Base-by-base conservation (phyloP, 345 rosid species). In the Theobroma cacao region DNA sequence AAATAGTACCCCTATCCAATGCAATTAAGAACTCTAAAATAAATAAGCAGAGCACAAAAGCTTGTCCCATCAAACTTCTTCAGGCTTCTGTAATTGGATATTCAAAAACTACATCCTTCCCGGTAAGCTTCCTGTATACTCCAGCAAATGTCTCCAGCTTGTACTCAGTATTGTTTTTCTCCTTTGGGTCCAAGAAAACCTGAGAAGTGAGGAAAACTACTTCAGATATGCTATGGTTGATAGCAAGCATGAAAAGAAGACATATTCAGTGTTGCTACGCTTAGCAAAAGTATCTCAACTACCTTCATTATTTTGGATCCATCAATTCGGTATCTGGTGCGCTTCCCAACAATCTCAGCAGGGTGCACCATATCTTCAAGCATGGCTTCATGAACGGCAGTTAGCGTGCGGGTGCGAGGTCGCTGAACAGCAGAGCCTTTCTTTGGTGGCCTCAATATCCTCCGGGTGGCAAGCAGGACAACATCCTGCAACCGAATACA, bases 281-380 rank as follows among this genome's bases (percentile, higher is more conserved):
- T 17, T 18, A 3, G 36, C 26, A 18, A 63, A 63, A 26, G 64
- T 18, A 11, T 63, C 41, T 26, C 60, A 75, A 47, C 13, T 67
- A 93, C 98, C 95, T 91, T 94, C 58, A 77, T 87, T 56, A 90
- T 82, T 83, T 92, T 94, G 78, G 97, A 84, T 3, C 98, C 98
- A 85, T 94, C 97, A 11, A 92, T 64, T 71, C 86, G 85, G 89
- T 92, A 92, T 87, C 97, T 88, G 53, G 85, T 76, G 1, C 97
- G 86, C 78, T 92, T 94, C 50, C 93, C 98, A 60, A 94, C 98
- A 84, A 94, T 94, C 90, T 94, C 97, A 52, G 98, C 96, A 41
- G 97, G 98, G 75, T 84, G 86, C 9, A 92, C 98, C 0, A 91
- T 88, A 85, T 92, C 98, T 80, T 94, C 94, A 7, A 94, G 96